Evolutionary conservation across 257 asterid species (phyloP).

Genomic region (Phtheirospermum japonicum): DNA sequence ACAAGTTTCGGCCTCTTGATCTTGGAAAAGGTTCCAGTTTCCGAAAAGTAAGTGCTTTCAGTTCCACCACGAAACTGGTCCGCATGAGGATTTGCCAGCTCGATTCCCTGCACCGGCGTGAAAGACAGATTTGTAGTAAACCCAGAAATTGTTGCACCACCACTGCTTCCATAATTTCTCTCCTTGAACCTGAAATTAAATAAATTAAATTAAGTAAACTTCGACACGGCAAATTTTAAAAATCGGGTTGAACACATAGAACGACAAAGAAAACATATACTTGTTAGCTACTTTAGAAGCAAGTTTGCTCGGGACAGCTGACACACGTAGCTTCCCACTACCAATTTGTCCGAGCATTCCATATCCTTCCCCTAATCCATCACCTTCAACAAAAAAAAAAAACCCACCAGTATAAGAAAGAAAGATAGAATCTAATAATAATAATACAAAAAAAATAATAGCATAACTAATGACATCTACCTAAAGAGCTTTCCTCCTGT

Average conservation of each 20-base stretch:
- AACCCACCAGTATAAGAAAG: too few relatives aligned
- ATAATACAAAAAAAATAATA: too few relatives aligned
- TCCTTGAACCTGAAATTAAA: constrained; percentile 51
- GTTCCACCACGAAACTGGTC: constrained; percentile 82
- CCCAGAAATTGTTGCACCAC: constrained; percentile 96
- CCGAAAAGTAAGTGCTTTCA: constrained; percentile 91
- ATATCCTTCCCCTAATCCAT: constrained; percentile 98
- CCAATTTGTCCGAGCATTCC: constrained; percentile 99
- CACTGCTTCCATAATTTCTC: constrained; percentile 68
- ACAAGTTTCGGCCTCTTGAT: too few relatives aligned
- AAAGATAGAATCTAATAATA: too few relatives aligned
- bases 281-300: constrained; percentile 86
- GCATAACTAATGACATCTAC: too few relatives aligned
- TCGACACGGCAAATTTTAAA: too few relatives aligned
- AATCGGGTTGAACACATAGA: not conserved
- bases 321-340: constrained; percentile 86
- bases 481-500: constrained; percentile 97
- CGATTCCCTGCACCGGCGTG: constrained; percentile 99
- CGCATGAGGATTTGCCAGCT: constrained; percentile 94
- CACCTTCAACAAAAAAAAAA: constrained; percentile 44
- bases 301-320: constrained; percentile 77
- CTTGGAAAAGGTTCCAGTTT: constrained; percentile 92
- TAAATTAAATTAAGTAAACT: not conserved
- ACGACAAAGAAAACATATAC: constrained; percentile 36
- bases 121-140: constrained; percentile 92